Evolutionary conservation across 1,284 basidiomycete species (phyloP), one percentile per base, ranked within the genome.

Genomic region (Polyporus tsugae): DNA sequence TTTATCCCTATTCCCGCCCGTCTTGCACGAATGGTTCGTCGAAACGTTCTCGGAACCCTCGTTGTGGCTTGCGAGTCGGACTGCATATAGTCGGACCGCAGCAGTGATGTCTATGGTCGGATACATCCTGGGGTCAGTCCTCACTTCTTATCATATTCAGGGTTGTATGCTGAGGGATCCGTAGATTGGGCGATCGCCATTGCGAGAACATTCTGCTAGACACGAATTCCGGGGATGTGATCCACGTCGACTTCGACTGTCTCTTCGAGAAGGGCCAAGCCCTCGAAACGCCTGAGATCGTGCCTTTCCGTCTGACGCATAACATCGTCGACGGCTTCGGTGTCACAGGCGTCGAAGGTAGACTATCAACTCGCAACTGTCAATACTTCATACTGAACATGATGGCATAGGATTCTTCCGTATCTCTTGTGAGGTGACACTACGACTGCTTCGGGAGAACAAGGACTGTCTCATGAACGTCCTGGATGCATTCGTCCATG

Each of bases 101-200:
- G 98, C 98, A 0, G 98, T 99, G 61, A 99, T 99, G 94, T 98
- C 95, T 4, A 99, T 99, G 93, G 95, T 99, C 35, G 98, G 98
- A 25, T 98, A 95, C 75, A 97, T 99, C 42, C 84, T 99, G 10
- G 98, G 97, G 95, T 97, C 71, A 70, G 89, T 19, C 6, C 11
- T 42, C n/a, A 10, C n/a, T 25, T 0, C 5, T 15, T 25, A 79
- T 9, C n/a, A 59, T 58, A 39, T n/a, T 58, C 9, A 63, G 65
- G 42, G 13, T 46, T 6, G 52, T 7, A 39, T 10, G 44, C 25
- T 63, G 36, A 35, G 41, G 22, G 64, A 17, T 57, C 2, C 72
- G 10, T 25, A 97, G 96, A 13, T 85, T 99, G n/a, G 98, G 98
- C 15, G 98, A 99, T 80, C 89, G 98, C 58, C 98, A 99, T 78